A percentile compares a stretch with the other conserved stretches of the same genome.
These are phyloP conservation scores for Coemansia sp. DNA, from an alignment of 192 early-diverging fungal genomes.

Conservation along the genomic window DNA sequence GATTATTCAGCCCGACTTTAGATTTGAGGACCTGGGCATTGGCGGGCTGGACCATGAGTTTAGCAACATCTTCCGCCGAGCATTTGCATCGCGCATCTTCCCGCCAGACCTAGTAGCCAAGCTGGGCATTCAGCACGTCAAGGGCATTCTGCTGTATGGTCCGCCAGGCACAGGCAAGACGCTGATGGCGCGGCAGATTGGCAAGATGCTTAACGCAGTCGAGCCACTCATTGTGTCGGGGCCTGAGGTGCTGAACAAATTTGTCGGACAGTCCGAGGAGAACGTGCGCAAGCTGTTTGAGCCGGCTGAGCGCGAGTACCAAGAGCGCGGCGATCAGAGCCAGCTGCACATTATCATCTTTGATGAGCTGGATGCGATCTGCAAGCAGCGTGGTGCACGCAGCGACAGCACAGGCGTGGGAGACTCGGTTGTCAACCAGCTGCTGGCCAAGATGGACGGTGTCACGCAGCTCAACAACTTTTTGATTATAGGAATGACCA, in stretches of 20 bases:
- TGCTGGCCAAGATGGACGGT: conserved; percentile 98
- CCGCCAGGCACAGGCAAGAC: conserved; percentile 98
- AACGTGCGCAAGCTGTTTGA: conserved; percentile 96
- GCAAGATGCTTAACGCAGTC: conserved; percentile 94
- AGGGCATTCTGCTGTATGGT: conserved; percentile 86
- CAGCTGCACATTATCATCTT: conserved; percentile 97
- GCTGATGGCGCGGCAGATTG: conserved; percentile 96
- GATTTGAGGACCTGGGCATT: conserved; percentile 97
- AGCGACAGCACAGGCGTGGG: conserved; percentile 93
- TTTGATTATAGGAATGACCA: conserved; percentile 91
- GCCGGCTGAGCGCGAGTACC: conserved; percentile 93
- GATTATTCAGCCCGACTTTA: conserved; percentile 91
- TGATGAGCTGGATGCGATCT: conserved; percentile 88
- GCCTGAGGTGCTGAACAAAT: conserved; percentile 94
- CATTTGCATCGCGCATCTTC: conserved; percentile 96
- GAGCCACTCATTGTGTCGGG: conserved; percentile 97
- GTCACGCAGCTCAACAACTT: conserved; percentile 95
- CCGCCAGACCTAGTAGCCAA: conserved; percentile 90
- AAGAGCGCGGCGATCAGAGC: conserved; percentile 85
- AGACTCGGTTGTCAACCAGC: conserved; percentile 96
- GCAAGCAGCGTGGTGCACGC: conserved; percentile 92
- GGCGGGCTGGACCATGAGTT: conserved; percentile 96
- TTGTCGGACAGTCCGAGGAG: conserved; percentile 94
- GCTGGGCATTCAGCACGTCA: conserved; percentile 97
- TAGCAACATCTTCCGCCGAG: conserved; percentile 90